Evolutionary conservation across 1,284 basidiomycete species (phyloP).

Genomic region (Papiliotrema terrestris): DNA sequence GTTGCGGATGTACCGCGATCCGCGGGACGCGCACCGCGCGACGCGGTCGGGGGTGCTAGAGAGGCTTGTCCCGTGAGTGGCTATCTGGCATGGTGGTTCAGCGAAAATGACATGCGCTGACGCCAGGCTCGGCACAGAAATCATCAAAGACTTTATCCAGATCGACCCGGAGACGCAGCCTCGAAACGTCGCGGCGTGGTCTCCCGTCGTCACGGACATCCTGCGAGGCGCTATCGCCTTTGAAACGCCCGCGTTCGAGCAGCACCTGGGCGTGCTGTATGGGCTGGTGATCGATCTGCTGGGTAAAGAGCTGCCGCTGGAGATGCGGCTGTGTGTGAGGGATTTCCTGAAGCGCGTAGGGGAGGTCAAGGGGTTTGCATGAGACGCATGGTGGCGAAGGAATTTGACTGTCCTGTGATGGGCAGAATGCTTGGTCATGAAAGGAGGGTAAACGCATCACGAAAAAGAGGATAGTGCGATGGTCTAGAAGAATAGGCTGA

Average conservation of each 20-base stretch:
- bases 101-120: not conserved
- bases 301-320: slow-evolving; percentile 70
- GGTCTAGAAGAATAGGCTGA: no score
- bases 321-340: slow-evolving; percentile 72
- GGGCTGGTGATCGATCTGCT: slow-evolving; percentile 78
- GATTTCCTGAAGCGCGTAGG: slow-evolving; percentile 62
- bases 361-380: slow-evolving; percentile 24
- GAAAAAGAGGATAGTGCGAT: no score
- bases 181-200: slow-evolving; percentile 97
- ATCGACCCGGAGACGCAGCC: slow-evolving; percentile 86
- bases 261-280: slow-evolving; percentile 81
- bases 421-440: no score
- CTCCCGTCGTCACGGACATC: slow-evolving; percentile 92
- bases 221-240: slow-evolving; percentile 84
- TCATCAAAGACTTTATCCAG: slow-evolving; percentile 86
- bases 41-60: slow-evolving; percentile 79
- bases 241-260: slow-evolving; percentile 81
- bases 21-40: slow-evolving; percentile 76
- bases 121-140: slow-evolving; percentile 77
- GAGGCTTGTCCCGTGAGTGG: slow-evolving; percentile 81
- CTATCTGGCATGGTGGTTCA: not conserved
- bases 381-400: no score
- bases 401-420: no score
- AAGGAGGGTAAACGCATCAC: no score
- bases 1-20: slow-evolving; percentile 89